Evolutionary conservation across 495 filamentous ascomycete species (phyloP).

Genomic region (Amniculicola lignicola): DNA sequence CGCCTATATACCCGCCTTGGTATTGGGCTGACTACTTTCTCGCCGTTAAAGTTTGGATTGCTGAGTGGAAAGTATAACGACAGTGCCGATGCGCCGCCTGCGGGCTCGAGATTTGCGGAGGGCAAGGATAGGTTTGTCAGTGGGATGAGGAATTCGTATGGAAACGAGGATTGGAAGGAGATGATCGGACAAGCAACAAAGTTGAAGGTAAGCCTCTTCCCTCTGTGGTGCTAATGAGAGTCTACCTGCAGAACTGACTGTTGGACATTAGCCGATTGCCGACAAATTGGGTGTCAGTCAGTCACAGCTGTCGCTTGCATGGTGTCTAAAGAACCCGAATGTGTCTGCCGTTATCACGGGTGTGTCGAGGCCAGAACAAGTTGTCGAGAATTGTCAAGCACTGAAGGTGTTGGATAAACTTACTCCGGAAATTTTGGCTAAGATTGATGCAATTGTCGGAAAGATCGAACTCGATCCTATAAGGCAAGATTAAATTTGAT

Average conservation of each 20-base stretch:
- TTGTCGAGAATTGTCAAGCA: conserved; percentile 66
- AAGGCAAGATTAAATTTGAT: too few species aligned
- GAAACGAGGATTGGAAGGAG: conserved; percentile 46
- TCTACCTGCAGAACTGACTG: too few species aligned
- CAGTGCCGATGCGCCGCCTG: conserved; percentile 63
- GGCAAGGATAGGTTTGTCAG: conserved; percentile 49
- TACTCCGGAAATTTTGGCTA: conserved; percentile 63
- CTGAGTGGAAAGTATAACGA: conserved; percentile 84
- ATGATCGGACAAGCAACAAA: conserved; percentile 45
- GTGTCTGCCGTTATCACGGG: conserved; percentile 75
- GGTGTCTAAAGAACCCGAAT: conserved; percentile 73
- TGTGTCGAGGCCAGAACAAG: conserved; percentile 67
- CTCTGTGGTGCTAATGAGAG: too few species aligned
- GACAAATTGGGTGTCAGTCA: conserved; percentile 62
- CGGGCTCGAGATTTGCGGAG: conserved; percentile 53
- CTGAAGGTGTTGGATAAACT: conserved; percentile 59
- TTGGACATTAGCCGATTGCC: too few species aligned
- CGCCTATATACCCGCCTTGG: conserved; percentile 62
- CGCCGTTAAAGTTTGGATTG: conserved; percentile 67
- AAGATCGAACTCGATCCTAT: too few species aligned
- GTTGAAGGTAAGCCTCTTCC: too few species aligned
- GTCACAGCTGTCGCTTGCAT: conserved; percentile 69
- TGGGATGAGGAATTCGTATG: conserved; percentile 46
- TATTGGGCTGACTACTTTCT: conserved; percentile 71
- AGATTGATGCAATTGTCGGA: conserved; percentile 63